A percentile compares a stretch with the other conserved stretches of the same genome.
Conservation (phyloP, 495 filamentous ascomycete genomes). For the Jackrogersella multiformis region DNA sequence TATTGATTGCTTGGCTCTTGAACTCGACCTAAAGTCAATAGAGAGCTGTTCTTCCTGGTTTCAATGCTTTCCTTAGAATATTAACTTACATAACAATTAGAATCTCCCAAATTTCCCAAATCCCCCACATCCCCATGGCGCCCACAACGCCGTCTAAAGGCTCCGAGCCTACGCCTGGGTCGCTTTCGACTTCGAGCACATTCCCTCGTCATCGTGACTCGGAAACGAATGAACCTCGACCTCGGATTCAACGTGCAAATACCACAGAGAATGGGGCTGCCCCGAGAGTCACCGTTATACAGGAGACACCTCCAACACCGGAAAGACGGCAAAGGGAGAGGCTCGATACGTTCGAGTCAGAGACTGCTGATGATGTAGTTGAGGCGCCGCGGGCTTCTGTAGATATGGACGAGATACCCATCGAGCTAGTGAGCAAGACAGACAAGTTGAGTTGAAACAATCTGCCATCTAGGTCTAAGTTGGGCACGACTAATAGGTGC, state of each 20-base stretch:
- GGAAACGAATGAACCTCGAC: conserved; percentile 50
- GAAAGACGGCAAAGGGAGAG: conserved; percentile 31
- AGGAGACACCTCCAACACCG: conserved; percentile 38
- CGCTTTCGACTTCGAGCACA: conserved; percentile 53
- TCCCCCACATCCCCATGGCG: conserved; percentile 40
- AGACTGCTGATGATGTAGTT: conserved; percentile 59
- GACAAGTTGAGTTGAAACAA: conserved; percentile 71
- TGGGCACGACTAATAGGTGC: conserved; percentile 29
- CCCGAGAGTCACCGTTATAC: conserved; percentile 50
- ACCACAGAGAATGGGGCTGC: conserved; percentile 67
- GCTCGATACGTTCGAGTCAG: conserved; percentile 62
- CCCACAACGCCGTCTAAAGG: conserved; percentile 49
- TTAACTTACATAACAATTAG: conserved; percentile 26
- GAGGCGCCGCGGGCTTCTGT: conserved; percentile 66
- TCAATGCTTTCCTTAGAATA: not conserved
- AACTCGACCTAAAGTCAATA: conserved; percentile 7
- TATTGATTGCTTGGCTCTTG: not conserved
- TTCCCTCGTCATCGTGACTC: conserved; percentile 65
- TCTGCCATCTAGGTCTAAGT: not conserved
- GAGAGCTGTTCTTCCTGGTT: not conserved
- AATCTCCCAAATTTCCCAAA: too few species aligned
- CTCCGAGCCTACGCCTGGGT: conserved; percentile 39
- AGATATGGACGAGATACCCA: conserved; percentile 86
- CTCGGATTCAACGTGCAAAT: conserved; percentile 65
- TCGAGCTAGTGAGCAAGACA: conserved; percentile 87